Base-by-base conservation (phyloP, 148 eudicot species). In the Vaccinium myrtillus region DNA sequence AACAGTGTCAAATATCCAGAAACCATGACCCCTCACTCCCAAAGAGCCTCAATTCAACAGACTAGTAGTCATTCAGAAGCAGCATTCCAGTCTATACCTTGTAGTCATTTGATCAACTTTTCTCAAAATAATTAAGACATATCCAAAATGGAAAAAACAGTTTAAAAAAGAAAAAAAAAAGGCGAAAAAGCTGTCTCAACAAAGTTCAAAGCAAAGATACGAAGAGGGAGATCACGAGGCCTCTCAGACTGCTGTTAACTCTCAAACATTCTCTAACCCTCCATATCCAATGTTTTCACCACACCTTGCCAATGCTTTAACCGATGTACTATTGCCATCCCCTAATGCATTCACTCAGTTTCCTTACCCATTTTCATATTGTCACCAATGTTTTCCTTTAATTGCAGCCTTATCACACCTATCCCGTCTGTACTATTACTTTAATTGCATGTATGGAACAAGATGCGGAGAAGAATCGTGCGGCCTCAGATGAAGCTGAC, bases 291-390 rank as follows among this genome's bases (percentile, higher is more conserved):
- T 84, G 78, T 51, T 80, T 63, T 71, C 84, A 75, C 84, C 86
- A 80, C 73, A 69, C n/a, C 84, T 84, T 43, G 58, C 58, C 32
- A 87, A 79, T 79, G 84, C 86, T 51, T 80, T 83, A 53, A 23
- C 81, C 80, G 73, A 43, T 84, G 80, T 84, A 83, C 69, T 86
- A 88, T 9, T 8, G 90, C 86, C 88, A 65, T 59, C 82, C 46
- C 83, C 83, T 50, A 86, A 58, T 86, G 84, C 83, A 58, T 83
- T 77, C 61, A 78, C 88, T 86, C 50, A 86, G 14, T 86, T 51
- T 27, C 78, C 83, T 81, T 70, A 78, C 73, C 77, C 90, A 10
- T 46, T 87, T 51, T 51, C 86, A 0, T 51, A 70, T 59, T 30
- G 75, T 30, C 86, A 81, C 78, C 85, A 8, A 48, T 39, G 83